Conservation (phyloP, 768 basidiomycete species). For the Lactifluus subvellereus region DNA sequence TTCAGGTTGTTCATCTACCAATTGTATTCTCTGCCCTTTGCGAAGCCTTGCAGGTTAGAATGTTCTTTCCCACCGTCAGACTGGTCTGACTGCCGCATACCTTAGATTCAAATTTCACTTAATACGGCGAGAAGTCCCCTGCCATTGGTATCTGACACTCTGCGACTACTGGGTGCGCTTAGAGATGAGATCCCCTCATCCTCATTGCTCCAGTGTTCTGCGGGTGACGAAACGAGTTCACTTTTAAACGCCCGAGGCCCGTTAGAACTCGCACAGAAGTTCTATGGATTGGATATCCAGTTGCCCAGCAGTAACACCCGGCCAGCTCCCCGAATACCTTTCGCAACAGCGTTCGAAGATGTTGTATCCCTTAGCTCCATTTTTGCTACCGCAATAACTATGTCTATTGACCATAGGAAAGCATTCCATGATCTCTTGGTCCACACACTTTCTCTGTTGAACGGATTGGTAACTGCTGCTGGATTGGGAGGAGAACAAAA, state of each 20-base stretch:
- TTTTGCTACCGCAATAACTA: constrained; percentile 33
- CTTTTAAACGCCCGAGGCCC: constrained; percentile 10
- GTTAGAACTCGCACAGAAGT: constrained; percentile 28
- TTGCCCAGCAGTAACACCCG: background rate
- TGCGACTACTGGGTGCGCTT: constrained; percentile 14
- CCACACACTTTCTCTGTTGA: constrained; percentile 47
- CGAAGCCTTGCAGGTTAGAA: constrained; percentile 56
- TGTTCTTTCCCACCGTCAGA: background rate
- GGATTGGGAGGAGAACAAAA: constrained; percentile 32
- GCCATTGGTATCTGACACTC: constrained; percentile 7
- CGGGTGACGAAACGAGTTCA: background rate
- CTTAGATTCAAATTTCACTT: constrained; percentile 6
- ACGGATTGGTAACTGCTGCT: constrained; percentile 43
- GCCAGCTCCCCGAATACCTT: constrained; percentile 40
- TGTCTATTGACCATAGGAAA: constrained; percentile 29
- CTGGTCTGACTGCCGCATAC: background rate
- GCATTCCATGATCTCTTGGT: constrained; percentile 46
- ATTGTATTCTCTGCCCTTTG: constrained; percentile 65
- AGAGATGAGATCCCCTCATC: constrained; percentile 15
- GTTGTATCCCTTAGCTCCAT: constrained; percentile 42
- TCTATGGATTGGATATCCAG: constrained; percentile 45
- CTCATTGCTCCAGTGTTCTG: constrained; percentile 5
- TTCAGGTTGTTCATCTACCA: constrained; percentile 73
- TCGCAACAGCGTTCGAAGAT: constrained; percentile 53
- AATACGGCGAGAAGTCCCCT: constrained; percentile 1